Base-by-base conservation (phyloP, 2,329 filamentous ascomycete species). In the Hypoxylon sp. region DNA sequence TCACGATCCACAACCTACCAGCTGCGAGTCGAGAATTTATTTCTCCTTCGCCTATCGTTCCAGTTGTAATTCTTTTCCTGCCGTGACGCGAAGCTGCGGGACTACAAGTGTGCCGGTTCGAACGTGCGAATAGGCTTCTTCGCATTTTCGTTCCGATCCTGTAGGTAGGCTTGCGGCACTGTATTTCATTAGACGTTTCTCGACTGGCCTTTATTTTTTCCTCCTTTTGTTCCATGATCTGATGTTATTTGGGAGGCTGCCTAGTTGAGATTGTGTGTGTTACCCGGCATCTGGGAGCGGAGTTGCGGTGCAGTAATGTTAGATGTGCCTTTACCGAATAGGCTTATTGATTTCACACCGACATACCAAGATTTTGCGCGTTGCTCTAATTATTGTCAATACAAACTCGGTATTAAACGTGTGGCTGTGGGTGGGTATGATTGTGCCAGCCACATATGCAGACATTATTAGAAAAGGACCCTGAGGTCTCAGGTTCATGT, bases 111-210 rank as follows among this genome's bases (percentile, higher is more conserved):
- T n/a, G 25, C 56, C 23, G 43, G 21, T 17, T 67, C 46, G 30
- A 43, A 58, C 23, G n/a, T 30, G 57, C 51, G 57, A 60, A 50
- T 46, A 36, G 43, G 36, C 30, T 51, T 25, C 49, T 60, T 63
- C 55, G 52, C 62, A 58, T 67, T 68, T 60, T 68, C 66, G 63
- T 71, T 46, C 69, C 69, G 62, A 69, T 71, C 66, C 68, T 71
- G 70, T 69, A 68, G 68, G 68, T 45, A 67, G 66, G 70, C 70
- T 71, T 57, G 68, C 60, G 28, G 65, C 70, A 66, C 68, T 51
- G 46, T 51, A 25, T 45, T 45, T 36, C 23, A 55, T 49, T 23
- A 46, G 36, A 58, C 50, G 53, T 30, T n/a, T n/a, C 43, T 34
- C 21, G 30, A 46, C 23, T n/a, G 21, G 21, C 48, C 23, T 32